Evolutionary conservation across 2,329 filamentous ascomycete species (phyloP).

Genomic region (Talaromyces albobiverticillius): DNA sequence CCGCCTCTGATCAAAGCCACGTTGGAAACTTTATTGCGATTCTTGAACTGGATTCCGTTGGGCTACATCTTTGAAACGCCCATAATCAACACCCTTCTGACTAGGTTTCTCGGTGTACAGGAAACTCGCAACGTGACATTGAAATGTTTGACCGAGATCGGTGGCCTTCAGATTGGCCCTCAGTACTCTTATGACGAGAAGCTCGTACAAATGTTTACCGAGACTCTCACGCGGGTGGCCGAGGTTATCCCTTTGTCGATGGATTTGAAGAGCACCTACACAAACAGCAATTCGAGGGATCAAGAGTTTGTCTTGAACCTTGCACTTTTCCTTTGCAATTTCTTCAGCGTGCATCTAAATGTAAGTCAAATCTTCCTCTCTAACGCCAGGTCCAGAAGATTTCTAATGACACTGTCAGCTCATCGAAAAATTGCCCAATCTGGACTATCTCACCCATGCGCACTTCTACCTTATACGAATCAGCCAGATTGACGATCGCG

Average conservation of each 20-base stretch:
- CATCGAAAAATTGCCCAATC: slow-evolving; percentile 92
- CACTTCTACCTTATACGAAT: slow-evolving; percentile 98
- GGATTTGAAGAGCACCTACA: slow-evolving; percentile 88
- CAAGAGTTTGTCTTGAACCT: slow-evolving; percentile 98
- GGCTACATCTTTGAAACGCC: slow-evolving; percentile 98
- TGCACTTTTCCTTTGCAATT: slow-evolving; percentile 93
- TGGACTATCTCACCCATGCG: slow-evolving; percentile 89
- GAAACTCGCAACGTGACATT: slow-evolving; percentile 97
- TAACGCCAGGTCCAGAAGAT: slow-evolving; percentile 19
- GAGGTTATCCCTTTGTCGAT: slow-evolving; percentile 88
- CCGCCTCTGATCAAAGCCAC: slow-evolving; percentile 92
- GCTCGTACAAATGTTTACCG: slow-evolving; percentile 96
- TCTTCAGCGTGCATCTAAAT: slow-evolving; percentile 88
- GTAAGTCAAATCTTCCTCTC: slow-evolving; percentile 47
- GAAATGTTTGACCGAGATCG: slow-evolving; percentile 96
- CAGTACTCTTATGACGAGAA: slow-evolving; percentile 85
- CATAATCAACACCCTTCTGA: slow-evolving; percentile 90
- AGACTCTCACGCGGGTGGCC: slow-evolving; percentile 87
- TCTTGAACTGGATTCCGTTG: slow-evolving; percentile 98
- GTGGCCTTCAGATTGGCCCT: slow-evolving; percentile 79
- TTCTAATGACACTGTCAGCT: slow-evolving; percentile 52
- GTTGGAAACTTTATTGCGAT: slow-evolving; percentile 88
- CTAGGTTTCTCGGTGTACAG: slow-evolving; percentile 84
- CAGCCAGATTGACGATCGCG: slow-evolving; percentile 96
- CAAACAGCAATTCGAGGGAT: slow-evolving; percentile 84